These are phyloP conservation scores for Xylaria acuta DNA, from an alignment of 495 filamentous ascomycete genomes.

Conservation along the genomic window DNA sequence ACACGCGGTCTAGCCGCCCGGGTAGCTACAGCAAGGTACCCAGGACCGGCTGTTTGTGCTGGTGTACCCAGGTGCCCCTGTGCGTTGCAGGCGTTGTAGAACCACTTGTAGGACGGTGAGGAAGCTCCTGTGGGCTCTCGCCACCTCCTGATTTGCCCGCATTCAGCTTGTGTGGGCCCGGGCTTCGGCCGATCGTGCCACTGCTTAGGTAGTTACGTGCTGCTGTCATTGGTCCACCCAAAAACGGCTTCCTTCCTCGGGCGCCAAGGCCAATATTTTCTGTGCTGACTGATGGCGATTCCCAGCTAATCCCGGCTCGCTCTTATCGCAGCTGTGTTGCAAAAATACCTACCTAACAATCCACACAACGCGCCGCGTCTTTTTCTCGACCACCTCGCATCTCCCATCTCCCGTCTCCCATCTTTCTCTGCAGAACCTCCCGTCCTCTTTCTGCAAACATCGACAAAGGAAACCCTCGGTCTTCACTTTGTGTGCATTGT, in stretches of 20 bases:
- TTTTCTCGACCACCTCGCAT: conserved; percentile 24
- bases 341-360: conserved; percentile 28
- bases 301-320: conserved; percentile 1
- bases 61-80: background rate
- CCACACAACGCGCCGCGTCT: conserved; percentile 27
- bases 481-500: conserved; percentile 3
- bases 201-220: no score
- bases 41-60: background rate
- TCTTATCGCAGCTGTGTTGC: conserved; percentile 21
- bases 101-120: background rate
- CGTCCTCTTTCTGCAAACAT: background rate
- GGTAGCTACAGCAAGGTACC: background rate
- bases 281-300: conserved; percentile 4
- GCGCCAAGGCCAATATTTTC: conserved; percentile 8
- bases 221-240: background rate
- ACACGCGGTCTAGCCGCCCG: background rate
- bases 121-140: conserved; percentile 12
- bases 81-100: background rate
- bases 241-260: background rate
- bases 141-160: background rate
- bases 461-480: background rate
- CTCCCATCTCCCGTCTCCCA: background rate
- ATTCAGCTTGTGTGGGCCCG: background rate
- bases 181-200: background rate
- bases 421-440: conserved; percentile 12